Evolutionary conservation across 805 yeast genomes (phyloP), one percentile per base, ranked within the genome.

Genomic region (Lachancea kluyveri): DNA sequence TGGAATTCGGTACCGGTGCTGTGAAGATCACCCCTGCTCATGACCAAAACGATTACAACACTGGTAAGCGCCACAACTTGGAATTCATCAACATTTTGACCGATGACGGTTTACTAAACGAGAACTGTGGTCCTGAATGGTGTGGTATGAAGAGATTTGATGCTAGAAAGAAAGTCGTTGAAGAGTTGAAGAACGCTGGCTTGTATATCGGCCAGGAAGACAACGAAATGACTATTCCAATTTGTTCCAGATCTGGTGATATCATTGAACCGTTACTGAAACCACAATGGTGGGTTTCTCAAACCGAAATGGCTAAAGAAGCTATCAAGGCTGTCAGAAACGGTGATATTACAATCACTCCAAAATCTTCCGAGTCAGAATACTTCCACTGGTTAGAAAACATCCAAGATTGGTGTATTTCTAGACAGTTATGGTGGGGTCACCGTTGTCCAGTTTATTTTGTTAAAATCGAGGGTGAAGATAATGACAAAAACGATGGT

Each of bases 1-100:
- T 92, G 97, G 95, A 84, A 60, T 92, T 92, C 48, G 98, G 98
- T 72, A 92, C 98, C 41, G 98, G 98, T 79, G 98, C 98, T 29
- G 98, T 92, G 41, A 92, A 92, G 66, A 92, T 92, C 58, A 92
- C 98, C 9, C 98, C 98, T 39, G 96, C 95, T 26, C 98, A 92
- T 63, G 98, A 92, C 65, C 82, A 78, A 52, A 92, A 92, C 72
- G 98, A 92, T 85, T 87, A 85, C 72, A 72, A 69, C 55, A 86
- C 96, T 33, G 98, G 98, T 68, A 88, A 84, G 67, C 87, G 98
- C 67, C 84, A 86, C 61, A 68, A 75, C 53, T 71, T 92, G 51
- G 95, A 86, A 58, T 75, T 86, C 52, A 72, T 92, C 64, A 88
- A 86, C 64, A 87, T 92, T 44, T 67, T 83, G 48, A 90, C 95